Base-by-base conservation (phyloP, 1,139 yeast species). In the Saccharomyces hybrid region DNA sequence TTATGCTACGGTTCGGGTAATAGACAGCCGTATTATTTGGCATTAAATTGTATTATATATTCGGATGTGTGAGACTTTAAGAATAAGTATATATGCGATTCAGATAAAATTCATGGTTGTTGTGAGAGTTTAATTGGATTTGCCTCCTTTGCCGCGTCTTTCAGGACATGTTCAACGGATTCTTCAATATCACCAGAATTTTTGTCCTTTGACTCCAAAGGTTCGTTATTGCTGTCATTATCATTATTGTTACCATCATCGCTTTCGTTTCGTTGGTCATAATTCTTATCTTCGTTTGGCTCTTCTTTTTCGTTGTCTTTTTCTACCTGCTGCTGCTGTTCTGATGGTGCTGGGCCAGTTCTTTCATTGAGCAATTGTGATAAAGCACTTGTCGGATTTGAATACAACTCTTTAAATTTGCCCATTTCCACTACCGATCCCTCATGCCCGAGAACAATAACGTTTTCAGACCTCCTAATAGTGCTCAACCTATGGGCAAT, bases 401-500 rank as follows among this genome's bases (percentile, higher is more conserved):
- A 73, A 68, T 81, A 86, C 49, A 91, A 75, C 21, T 81, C 82
- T 38, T 73, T 73, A 64, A 88, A 91, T 47, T 75, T 72, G 19
- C 98, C 98, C 60, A 84, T 87, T 70, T 93, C 98, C 0, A 87
- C 88, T n/a, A 90, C 88, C 31, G 76, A 76, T 8, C 97, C 97
- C 44, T 80, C 80, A 53, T 79, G 75, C 28, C 90, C 88, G 27
- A 91, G 72, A 2, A 91, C 98, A 58, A 91, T 79, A 8, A 91
- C 82, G 57, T 88, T 79, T 62, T 89, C 93, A 56, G 96, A 86
- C 62, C 90, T 80, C 62, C 86, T 82, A 55, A 93, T 91, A 0
- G 99, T 91, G 1, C 96, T 86, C 56, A 90, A 75, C 61, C 97
- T 76, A 70, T 91, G 99, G 1, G 98, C 98, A 67, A 91, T 93